Conservation (phyloP, 2,329 filamentous ascomycete species). For the Epichloe elymi region DNA sequence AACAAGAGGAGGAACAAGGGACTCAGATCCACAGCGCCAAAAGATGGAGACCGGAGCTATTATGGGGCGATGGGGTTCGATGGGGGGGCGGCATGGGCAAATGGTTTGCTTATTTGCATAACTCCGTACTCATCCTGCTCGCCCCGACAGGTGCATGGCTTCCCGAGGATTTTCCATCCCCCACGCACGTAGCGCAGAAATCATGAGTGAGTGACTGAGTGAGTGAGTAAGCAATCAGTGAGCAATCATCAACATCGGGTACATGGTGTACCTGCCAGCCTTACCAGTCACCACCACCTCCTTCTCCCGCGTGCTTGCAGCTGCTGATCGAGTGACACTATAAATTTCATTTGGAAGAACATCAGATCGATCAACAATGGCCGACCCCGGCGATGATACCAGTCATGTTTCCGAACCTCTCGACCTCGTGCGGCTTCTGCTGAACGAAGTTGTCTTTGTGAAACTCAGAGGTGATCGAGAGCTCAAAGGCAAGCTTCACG, state of each 20-base stretch:
- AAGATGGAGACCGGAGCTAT: background rate
- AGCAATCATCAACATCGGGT: background rate
- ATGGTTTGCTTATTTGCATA: background rate
- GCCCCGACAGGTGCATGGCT: background rate
- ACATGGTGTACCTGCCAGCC: background rate
- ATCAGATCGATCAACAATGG: constrained; percentile 42
- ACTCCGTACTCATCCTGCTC: background rate
- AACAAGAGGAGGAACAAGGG: background rate
- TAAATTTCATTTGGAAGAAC: background rate
- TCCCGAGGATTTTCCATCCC: background rate
- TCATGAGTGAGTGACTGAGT: background rate
- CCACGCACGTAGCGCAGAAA: background rate
- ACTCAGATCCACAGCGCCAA: background rate
- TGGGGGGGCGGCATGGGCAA: too few species aligned
- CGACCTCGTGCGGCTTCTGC: constrained; percentile 83
- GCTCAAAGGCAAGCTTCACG: constrained; percentile 87
- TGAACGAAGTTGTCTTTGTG: constrained; percentile 94
- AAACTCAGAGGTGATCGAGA: constrained; percentile 94
- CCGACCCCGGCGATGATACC: constrained; percentile 64
- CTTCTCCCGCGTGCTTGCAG: background rate
- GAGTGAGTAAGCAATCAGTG: background rate
- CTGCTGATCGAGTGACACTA: background rate
- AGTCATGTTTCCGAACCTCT: constrained; percentile 77
- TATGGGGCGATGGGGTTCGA: background rate
- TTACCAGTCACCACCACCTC: background rate